Evolutionary conservation across 306 rosid genomes (phyloP).

Genomic region (Betula pendula): DNA sequence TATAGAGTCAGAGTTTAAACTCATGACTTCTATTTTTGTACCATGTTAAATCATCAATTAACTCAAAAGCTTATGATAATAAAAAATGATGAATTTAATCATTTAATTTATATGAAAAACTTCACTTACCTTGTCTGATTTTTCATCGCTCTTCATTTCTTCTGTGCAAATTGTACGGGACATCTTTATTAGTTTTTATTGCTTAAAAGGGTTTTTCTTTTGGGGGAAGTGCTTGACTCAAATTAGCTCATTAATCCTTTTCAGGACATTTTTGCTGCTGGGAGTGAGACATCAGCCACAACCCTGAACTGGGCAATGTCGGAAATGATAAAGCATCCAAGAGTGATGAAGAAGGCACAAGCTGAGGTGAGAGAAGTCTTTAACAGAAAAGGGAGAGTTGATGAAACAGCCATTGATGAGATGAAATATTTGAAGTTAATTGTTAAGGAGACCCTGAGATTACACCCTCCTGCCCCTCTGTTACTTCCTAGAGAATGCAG

Average conservation of each 20-base stretch:
- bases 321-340: slow-evolving; percentile 25
- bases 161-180: too few species aligned
- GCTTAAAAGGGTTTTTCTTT: too few species aligned
- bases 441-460: slow-evolving; percentile 15
- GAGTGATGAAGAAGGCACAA: slow-evolving; percentile 18
- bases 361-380: background rate
- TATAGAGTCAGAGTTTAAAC: too few species aligned
- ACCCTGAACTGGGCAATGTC: slow-evolving; percentile 41
- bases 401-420: slow-evolving; percentile 6
- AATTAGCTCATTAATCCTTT: background rate
- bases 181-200: too few species aligned
- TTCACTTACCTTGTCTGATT: too few species aligned
- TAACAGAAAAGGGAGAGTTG: slow-evolving; percentile 4
- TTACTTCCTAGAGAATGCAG: slow-evolving; percentile 19
- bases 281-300: slow-evolving; percentile 42
- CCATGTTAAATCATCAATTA: too few species aligned
- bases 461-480: slow-evolving; percentile 15
- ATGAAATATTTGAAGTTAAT: slow-evolving; percentile 4
- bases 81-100: too few species aligned
- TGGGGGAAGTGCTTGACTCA: too few species aligned
- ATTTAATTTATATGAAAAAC: too few species aligned
- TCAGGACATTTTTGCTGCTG: slow-evolving; percentile 28
- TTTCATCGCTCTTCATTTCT: too few species aligned
- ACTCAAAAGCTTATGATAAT: too few species aligned
- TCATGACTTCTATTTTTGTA: too few species aligned